These are phyloP conservation scores for Pseudogymnoascus verrucosus DNA, from an alignment of 2,329 filamentous ascomycete species.

Conservation along the genomic window DNA sequence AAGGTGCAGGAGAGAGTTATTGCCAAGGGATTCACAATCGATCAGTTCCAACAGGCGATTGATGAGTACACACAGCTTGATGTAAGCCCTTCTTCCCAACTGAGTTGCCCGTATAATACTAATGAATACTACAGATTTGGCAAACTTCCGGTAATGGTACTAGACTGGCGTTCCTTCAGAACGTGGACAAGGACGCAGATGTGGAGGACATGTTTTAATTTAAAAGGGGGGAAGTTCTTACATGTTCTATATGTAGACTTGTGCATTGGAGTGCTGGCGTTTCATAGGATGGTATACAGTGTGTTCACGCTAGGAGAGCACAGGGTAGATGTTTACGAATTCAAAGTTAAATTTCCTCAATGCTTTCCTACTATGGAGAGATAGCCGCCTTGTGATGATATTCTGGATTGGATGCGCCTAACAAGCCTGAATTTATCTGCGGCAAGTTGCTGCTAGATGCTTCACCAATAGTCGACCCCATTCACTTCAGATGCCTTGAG, in stretches of 20 bases:
- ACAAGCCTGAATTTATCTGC: not conserved
- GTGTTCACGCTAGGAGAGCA: constrained; percentile 1
- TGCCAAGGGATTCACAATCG: constrained; percentile 92
- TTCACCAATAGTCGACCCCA: not conserved
- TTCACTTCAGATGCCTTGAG: not conserved
- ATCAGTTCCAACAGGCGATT: constrained; percentile 79
- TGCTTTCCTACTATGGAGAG: not conserved
- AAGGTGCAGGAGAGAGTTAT: constrained; percentile 86
- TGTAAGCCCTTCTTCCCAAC: constrained; percentile 49
- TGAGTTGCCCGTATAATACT: constrained; percentile 26
- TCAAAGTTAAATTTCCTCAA: not conserved
- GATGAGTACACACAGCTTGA: constrained; percentile 84
- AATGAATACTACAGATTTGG: constrained; percentile 54
- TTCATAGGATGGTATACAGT: not conserved
- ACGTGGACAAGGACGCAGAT: constrained; percentile 1
- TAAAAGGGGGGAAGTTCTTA: not conserved
- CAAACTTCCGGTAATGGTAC: constrained; percentile 66
- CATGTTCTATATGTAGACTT: constrained; percentile 7
- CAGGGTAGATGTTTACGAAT: constrained; percentile 5
- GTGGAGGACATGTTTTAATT: not conserved
- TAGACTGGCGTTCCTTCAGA: constrained; percentile 60
- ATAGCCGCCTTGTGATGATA: not conserved
- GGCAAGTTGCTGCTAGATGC: not conserved
- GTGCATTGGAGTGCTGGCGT: constrained; percentile 4
- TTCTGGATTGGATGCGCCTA: not conserved